Percentiles rank a stretch among this genome's conserved stretches.
These are phyloP conservation scores for Ustilago curta DNA, from an alignment of 1,284 basidiomycete species.

Conservation along the genomic window DNA sequence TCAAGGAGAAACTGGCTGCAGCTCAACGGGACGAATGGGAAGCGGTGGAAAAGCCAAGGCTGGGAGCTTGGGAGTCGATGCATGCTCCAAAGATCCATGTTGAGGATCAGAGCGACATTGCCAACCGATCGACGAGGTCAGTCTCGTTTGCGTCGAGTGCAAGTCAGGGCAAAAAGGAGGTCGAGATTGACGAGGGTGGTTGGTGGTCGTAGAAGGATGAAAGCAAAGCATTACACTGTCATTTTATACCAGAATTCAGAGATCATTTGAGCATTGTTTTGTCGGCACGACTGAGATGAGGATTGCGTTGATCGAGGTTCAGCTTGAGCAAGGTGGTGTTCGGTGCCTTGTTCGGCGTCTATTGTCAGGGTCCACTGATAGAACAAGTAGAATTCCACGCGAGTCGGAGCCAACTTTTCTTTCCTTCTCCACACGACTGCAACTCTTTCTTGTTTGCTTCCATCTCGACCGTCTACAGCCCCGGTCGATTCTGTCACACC, in stretches of 20 bases:
- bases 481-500: no score
- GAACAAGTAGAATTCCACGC: neutral
- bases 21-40: constrained; percentile 28
- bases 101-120: neutral
- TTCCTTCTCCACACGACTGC: neutral
- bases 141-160: constrained; percentile 27
- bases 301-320: neutral
- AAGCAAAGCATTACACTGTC: constrained; percentile 1
- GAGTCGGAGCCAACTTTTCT: neutral
- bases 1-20: constrained; percentile 24
- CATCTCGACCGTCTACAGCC: neutral
- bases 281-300: neutral
- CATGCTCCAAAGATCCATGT: constrained; percentile 26
- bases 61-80: constrained; percentile 43
- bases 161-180: constrained; percentile 18
- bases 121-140: neutral
- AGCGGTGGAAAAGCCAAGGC: constrained; percentile 7
- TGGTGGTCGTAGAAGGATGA: constrained; percentile 44
- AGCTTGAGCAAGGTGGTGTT: no score
- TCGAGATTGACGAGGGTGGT: constrained; percentile 46
- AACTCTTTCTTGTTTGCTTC: neutral
- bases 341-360: no score
- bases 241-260: constrained; percentile 1
- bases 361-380: neutral
- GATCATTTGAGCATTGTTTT: no score